Evolutionary conservation across 768 basidiomycete genomes (phyloP), one percentile per base, ranked within the genome.

Genomic region (Lactarius quietus): DNA sequence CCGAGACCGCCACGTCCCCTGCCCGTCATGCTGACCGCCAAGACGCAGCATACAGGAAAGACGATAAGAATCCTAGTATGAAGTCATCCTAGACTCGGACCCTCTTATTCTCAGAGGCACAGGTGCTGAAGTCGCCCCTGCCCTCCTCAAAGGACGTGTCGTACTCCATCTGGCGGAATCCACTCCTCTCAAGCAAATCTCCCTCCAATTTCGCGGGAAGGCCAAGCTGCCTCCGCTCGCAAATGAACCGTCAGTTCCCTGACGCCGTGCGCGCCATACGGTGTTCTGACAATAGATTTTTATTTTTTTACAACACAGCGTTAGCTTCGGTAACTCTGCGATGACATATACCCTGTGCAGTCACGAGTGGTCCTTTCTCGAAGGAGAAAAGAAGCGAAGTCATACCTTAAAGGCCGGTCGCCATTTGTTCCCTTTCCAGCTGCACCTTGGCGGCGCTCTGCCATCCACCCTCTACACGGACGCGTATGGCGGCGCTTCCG

Each of bases 361-460:
- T 64, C 92, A 95, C 72, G 91, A 94, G 67, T 95, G 93, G 94
- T 90, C 91, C 18, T 95, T 97, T 79, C 86, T 96, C 57, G 89
- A 93, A 70, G 90, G 91, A 63, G 86, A 88, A 70, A 90, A 86
- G 75, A 82, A 81, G 48, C 87, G 89, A 72, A 80, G 83, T 14
- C 93, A 92, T 71, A 98, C 95, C 0, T 87, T 98, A 74, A 97
- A 98, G 78, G 93, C 95, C n/a, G 96, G 96, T 17, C 87, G 86
- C 39, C 96, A 98, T 73, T 77, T 86, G 29, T 98, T 98, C 76
- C 95, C 95, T 28, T 98, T 98, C 78, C 87, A 88, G 69, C 84
- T 97, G 64, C 86, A 89, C 66, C 80, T 98, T 33, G 92, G 92
- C 28, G 93, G 92, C 43, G 85, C 87, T 6, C 81, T 97, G 3